Conservation (phyloP, 2,329 filamentous ascomycete species). For the Dendrostoma leiphaemia region DNA sequence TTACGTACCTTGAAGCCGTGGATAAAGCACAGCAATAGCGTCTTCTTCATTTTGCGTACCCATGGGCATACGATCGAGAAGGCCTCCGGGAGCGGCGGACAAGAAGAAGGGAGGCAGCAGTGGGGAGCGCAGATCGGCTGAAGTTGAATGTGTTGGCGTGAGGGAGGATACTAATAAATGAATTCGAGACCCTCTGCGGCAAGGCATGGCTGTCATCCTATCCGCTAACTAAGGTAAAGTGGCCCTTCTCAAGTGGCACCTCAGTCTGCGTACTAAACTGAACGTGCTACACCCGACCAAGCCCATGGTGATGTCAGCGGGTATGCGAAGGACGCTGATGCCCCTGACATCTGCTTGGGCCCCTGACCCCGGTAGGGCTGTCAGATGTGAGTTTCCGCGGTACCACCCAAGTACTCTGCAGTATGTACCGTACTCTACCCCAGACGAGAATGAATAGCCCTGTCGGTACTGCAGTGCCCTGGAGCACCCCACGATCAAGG, state of each 20-base stretch:
- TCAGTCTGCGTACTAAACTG: too few species aligned
- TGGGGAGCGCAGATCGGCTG: neutral
- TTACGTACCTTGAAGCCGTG: constrained; percentile 80
- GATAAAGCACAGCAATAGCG: constrained; percentile 77
- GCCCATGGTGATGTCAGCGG: constrained; percentile 10
- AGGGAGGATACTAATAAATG: neutral
- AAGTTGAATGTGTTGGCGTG: neutral
- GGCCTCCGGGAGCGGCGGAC: too few species aligned
- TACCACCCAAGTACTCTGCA: too few species aligned
- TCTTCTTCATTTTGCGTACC: constrained; percentile 66
- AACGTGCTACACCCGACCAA: neutral
- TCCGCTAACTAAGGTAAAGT: too few species aligned
- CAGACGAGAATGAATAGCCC: neutral
- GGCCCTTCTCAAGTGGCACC: too few species aligned
- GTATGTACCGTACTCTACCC: too few species aligned
- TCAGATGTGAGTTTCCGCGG: too few species aligned
- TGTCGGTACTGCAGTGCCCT: too few species aligned
- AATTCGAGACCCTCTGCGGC: neutral
- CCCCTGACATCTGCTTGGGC: neutral
- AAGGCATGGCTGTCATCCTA: neutral
- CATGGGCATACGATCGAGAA: constrained; percentile 22
- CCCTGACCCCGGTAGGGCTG: too few species aligned
- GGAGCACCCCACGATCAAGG: neutral
- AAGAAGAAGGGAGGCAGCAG: neutral
- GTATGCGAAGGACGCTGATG: neutral